Percentiles rank a stretch among this genome's conserved stretches.
These are phyloP conservation scores for Leishmania mexicana DNA, from an alignment of 208 protist genomes.

Conservation along the genomic window DNA sequence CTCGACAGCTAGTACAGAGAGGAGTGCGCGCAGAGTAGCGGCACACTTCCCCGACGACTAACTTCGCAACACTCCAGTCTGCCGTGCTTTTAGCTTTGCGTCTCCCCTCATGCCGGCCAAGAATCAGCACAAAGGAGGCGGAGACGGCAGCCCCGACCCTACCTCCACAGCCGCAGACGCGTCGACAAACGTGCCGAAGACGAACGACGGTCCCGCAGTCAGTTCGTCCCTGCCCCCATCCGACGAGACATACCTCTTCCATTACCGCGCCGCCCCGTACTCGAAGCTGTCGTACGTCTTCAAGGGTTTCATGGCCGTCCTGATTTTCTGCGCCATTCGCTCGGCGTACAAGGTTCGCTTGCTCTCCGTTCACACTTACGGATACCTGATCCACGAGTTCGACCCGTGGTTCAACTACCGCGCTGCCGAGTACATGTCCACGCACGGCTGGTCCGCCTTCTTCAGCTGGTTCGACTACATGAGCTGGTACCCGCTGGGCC, in stretches of 20 bases:
- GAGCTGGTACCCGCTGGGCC: conserved; percentile 98
- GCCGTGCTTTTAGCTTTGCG: background rate
- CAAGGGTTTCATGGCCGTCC: conserved; percentile 13
- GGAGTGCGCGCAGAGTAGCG: no score
- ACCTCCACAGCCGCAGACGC: background rate
- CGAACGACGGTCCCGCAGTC: background rate
- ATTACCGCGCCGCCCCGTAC: conserved; percentile 21
- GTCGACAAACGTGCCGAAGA: no score
- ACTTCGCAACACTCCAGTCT: background rate
- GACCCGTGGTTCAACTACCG: conserved; percentile 95
- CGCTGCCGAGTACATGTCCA: conserved; percentile 88
- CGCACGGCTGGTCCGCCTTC: conserved; percentile 96
- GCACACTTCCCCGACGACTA: background rate
- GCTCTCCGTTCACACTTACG: conserved; percentile 75
- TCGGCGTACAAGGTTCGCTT: conserved; percentile 54
- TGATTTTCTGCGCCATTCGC: conserved; percentile 23
- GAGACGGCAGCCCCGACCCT: background rate
- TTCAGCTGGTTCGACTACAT: conserved; percentile 99
- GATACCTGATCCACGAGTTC: conserved; percentile 94
- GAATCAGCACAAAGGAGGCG: background rate
- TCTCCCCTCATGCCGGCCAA: background rate
- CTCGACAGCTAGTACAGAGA: background rate
- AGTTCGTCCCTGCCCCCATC: background rate
- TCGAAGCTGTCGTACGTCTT: conserved; percentile 13
- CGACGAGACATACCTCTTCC: conserved; percentile 26